A percentile compares a stretch with the other conserved stretches of the same genome.
phyloP scores from a whole-genome alignment of 2,329 filamentous ascomycete genomes.

The Apiospora koreana region DNA sequence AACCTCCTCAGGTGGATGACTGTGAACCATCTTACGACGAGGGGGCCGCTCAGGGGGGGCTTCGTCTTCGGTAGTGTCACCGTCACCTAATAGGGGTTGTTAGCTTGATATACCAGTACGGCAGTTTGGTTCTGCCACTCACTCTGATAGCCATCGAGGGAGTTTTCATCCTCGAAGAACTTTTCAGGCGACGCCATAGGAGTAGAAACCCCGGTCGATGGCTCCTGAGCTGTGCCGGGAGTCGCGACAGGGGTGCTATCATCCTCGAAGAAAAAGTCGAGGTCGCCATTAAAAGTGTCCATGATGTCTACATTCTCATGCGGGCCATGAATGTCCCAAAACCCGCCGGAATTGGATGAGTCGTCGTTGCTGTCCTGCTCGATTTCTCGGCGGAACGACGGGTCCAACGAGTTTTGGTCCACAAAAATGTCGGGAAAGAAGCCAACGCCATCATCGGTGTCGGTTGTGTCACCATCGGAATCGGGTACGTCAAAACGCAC shows the following conservation, averaged over 20 bases:
- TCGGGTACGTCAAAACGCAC: slow-evolving; percentile 74
- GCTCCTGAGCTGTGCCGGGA: slow-evolving; percentile 36
- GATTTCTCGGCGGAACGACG: slow-evolving; percentile 71
- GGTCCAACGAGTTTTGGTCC: slow-evolving; percentile 72
- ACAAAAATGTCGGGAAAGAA: slow-evolving; percentile 80
- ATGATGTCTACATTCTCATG: slow-evolving; percentile 37
- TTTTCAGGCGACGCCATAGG: slow-evolving; percentile 32
- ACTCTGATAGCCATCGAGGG: slow-evolving; percentile 62
- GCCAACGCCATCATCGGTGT: slow-evolving; percentile 60
- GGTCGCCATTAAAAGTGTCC: slow-evolving; percentile 33
- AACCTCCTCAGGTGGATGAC: slow-evolving; percentile 37
- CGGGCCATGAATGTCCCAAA: slow-evolving; percentile 62
- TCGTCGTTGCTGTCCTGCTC: slow-evolving; percentile 64
- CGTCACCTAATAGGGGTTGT: slow-evolving; percentile 47
- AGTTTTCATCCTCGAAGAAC: slow-evolving; percentile 36
- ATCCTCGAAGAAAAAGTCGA: slow-evolving; percentile 41
- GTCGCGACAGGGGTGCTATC: slow-evolving; percentile 44
- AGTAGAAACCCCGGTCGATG: slow-evolving; percentile 34
- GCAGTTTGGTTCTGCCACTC: slow-evolving; percentile 38
- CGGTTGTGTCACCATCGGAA: slow-evolving; percentile 66
- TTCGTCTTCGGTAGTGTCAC: slow-evolving; percentile 64
- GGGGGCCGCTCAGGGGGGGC: slow-evolving; percentile 48
- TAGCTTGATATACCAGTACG: neutral
- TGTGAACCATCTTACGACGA: slow-evolving; percentile 47
- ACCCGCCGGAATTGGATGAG: slow-evolving; percentile 58